phyloP scores from a whole-genome alignment of 371 early-diverging fungal species.

The Rhizopus sp. region DNA sequence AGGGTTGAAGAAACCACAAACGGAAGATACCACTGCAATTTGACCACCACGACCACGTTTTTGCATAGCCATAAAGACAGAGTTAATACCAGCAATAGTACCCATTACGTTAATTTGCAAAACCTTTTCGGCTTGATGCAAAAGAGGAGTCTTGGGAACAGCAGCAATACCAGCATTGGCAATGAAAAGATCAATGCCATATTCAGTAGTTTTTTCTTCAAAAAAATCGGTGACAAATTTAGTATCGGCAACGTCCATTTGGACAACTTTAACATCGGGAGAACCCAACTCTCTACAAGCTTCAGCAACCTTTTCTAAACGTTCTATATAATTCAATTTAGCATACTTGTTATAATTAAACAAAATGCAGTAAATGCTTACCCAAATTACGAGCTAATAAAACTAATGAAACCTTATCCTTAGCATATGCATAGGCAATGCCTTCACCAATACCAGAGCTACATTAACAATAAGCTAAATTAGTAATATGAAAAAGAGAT shows the following conservation, averaged over 20 bases:
- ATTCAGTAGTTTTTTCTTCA: conserved; percentile 14
- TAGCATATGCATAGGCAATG: conserved; percentile 18
- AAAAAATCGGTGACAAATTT: conserved; percentile 12
- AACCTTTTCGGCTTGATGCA: conserved; percentile 19
- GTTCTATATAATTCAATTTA: conserved; percentile 13
- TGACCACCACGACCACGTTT: conserved; percentile 23
- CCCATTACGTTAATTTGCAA: conserved; percentile 17
- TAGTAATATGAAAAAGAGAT: no score
- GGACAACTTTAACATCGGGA: conserved; percentile 23
- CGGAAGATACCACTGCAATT: conserved; percentile 24
- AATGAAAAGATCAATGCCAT: conserved; percentile 23
- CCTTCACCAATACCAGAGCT: conserved; percentile 29
- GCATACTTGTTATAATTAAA: no score
- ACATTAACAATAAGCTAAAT: not conserved
- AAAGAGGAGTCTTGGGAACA: conserved; percentile 6
- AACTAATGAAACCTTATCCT: conserved; percentile 18
- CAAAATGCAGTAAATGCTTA: no score
- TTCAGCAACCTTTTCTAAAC: conserved; percentile 23
- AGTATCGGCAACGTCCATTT: conserved; percentile 23
- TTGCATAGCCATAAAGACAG: conserved; percentile 19
- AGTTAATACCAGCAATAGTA: conserved; percentile 20
- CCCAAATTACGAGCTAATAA: conserved; percentile 23
- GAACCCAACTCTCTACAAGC: conserved; percentile 20
- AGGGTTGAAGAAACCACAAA: conserved; percentile 15
- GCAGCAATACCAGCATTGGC: conserved; percentile 24